phyloP scores from a whole-genome alignment of 2,329 filamentous ascomycete species.

The Verticillium klebahnii region DNA sequence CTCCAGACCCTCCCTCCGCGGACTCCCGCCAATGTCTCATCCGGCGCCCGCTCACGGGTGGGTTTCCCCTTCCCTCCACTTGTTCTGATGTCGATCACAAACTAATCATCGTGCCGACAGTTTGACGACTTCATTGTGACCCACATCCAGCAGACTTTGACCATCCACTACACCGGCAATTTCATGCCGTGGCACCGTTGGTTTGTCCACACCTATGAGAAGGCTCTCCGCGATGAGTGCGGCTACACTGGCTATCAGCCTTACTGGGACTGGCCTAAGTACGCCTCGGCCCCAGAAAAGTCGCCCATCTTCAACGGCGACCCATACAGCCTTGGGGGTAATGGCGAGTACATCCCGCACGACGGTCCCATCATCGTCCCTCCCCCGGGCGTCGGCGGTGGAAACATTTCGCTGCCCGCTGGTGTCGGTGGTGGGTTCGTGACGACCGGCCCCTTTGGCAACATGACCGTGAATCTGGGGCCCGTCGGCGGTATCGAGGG shows the following conservation, averaged over 20 bases:
- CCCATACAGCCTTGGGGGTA: slow-evolving; percentile 38
- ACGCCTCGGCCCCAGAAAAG: slow-evolving; percentile 34
- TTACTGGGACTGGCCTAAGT: slow-evolving; percentile 47
- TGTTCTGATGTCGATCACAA: not conserved
- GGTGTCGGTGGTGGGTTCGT: slow-evolving; percentile 50
- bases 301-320: slow-evolving; percentile 50
- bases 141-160: slow-evolving; percentile 32
- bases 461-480: slow-evolving; percentile 28
- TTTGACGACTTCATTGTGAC: slow-evolving; percentile 36
- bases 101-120: not conserved
- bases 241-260: slow-evolving; percentile 31
- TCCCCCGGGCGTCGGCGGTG: slow-evolving; percentile 19
- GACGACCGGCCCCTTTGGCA: slow-evolving; percentile 37
- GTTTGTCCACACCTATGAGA: slow-evolving; percentile 32
- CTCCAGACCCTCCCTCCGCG: slow-evolving; percentile 31
- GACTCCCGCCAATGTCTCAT: slow-evolving; percentile 25
- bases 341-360: slow-evolving; percentile 32
- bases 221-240: slow-evolving; percentile 34
- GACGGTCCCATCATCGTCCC: slow-evolving; percentile 23
- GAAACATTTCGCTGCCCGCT: slow-evolving; percentile 11
- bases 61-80: not conserved
- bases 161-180: slow-evolving; percentile 26
- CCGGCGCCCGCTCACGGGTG: slow-evolving; percentile 34
- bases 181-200: slow-evolving; percentile 40
- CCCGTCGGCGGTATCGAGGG: slow-evolving; percentile 19